Percentiles rank a stretch among this genome's conserved stretches.
Evolutionary conservation across 768 basidiomycete species (phyloP).

Genomic region (Kwoniella dendrophila): DNA sequence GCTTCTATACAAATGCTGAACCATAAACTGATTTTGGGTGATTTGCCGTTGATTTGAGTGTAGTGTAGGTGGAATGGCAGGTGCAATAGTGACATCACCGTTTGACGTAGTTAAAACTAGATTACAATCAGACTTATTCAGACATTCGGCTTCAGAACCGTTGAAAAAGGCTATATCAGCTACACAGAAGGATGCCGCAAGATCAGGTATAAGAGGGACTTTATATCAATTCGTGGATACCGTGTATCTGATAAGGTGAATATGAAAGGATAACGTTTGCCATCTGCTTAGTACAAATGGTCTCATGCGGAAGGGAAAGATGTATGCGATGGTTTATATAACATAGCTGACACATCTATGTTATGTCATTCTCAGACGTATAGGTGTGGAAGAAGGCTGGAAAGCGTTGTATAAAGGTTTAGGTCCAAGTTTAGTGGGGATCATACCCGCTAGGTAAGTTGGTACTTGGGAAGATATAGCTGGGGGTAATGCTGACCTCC

Average conservation of each 20-base stretch:
- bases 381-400: conserved; percentile 83
- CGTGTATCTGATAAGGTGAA: conserved; percentile 80
- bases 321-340: background rate
- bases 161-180: conserved; percentile 53
- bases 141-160: conserved; percentile 28
- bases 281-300: too few relatives aligned
- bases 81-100: conserved; percentile 92
- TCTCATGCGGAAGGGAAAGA: too few relatives aligned
- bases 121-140: conserved; percentile 85
- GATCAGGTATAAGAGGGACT: conserved; percentile 61
- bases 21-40: background rate
- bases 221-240: conserved; percentile 96
- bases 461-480: background rate
- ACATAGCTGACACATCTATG: conserved; percentile 4
- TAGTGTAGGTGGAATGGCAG: conserved; percentile 95
- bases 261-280: conserved; percentile 4
- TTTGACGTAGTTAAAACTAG: conserved; percentile 99
- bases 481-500: background rate
- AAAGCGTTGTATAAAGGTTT: conserved; percentile 91
- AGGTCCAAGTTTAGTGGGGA: conserved; percentile 90
- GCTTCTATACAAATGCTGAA: background rate
- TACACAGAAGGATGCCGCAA: conserved; percentile 38
- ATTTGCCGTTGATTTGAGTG: background rate
- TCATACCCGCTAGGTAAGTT: conserved; percentile 75
- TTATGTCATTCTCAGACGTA: conserved; percentile 56